Evolutionary conservation across 2,329 filamentous ascomycete genomes (phyloP).

Genomic region (Aspergillus intermedius): DNA sequence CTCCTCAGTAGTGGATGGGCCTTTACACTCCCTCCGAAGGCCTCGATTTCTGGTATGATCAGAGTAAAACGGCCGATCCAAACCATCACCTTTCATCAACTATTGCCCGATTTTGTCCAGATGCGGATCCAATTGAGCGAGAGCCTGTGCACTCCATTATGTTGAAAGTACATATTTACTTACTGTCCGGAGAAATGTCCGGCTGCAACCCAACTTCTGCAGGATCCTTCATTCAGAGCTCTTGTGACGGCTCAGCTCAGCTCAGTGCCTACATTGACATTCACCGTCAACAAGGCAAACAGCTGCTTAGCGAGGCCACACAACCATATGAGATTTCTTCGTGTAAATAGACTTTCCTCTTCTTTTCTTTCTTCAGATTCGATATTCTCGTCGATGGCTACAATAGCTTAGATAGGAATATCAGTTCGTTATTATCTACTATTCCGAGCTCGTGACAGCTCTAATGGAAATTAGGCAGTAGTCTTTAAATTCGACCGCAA

Average conservation of each 20-base stretch:
- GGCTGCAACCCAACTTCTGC: constrained; percentile 21
- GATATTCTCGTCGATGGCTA: too few species aligned
- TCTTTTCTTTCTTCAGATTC: too few species aligned
- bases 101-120: constrained; percentile 12
- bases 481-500: background rate
- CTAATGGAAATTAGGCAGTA: too few species aligned
- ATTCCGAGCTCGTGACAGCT: too few species aligned
- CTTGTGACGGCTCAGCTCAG: too few species aligned
- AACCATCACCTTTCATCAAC: constrained; percentile 5
- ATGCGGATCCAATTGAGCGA: constrained; percentile 16
- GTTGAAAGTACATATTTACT: constrained; percentile 15
- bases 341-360: too few species aligned
- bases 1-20: constrained; percentile 22
- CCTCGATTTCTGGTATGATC: constrained; percentile 25
- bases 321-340: too few species aligned
- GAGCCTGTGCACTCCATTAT: constrained; percentile 15
- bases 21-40: constrained; percentile 8
- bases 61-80: constrained; percentile 9
- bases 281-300: too few species aligned
- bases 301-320: too few species aligned
- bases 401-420: too few species aligned
- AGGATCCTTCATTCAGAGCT: constrained; percentile 21
- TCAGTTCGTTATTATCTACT: too few species aligned
- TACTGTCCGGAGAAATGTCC: constrained; percentile 18
- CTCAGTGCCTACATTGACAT: too few species aligned